Percentiles rank a stretch among this genome's conserved stretches.
Evolutionary conservation across 129 eudicot genomes (phyloP).

Genomic region (sunflower (Helianthus annuus)): DNA sequence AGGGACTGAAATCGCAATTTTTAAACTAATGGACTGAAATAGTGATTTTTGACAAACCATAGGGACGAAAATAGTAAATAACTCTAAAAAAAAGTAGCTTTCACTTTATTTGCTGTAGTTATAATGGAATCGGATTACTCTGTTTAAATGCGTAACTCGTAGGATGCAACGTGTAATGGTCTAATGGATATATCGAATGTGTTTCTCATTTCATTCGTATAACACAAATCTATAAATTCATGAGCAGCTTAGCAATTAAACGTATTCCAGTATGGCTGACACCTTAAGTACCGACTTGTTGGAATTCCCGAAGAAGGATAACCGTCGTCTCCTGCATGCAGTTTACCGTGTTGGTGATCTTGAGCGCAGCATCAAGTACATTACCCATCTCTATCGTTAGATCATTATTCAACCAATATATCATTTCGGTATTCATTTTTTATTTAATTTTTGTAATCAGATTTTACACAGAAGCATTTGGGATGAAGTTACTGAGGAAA

Average conservation of each 20-base stretch:
- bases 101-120: not conserved
- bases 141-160: not conserved
- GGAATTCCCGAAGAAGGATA: slow-evolving; percentile 86
- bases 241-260: slow-evolving; percentile 27
- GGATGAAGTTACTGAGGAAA: slow-evolving; percentile 90
- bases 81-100: not conserved
- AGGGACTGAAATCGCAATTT: too few relatives aligned
- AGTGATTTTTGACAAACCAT: too few relatives aligned
- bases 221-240: not conserved
- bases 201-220: slow-evolving; percentile 7
- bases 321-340: slow-evolving; percentile 77
- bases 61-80: too few relatives aligned
- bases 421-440: not conserved
- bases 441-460: slow-evolving; percentile 34
- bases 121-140: not conserved
- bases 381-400: not conserved
- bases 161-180: not conserved
- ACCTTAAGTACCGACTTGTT: slow-evolving; percentile 54
- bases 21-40: too few relatives aligned
- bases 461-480: slow-evolving; percentile 91
- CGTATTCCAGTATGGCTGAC: slow-evolving; percentile 61
- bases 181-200: not conserved
- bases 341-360: slow-evolving; percentile 98
- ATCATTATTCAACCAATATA: not conserved
- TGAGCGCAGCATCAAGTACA: slow-evolving; percentile 88